Percentiles rank a stretch among this genome's conserved stretches.
phyloP scores from a whole-genome alignment of 345 rosid genomes.

The Psidium guajava region DNA sequence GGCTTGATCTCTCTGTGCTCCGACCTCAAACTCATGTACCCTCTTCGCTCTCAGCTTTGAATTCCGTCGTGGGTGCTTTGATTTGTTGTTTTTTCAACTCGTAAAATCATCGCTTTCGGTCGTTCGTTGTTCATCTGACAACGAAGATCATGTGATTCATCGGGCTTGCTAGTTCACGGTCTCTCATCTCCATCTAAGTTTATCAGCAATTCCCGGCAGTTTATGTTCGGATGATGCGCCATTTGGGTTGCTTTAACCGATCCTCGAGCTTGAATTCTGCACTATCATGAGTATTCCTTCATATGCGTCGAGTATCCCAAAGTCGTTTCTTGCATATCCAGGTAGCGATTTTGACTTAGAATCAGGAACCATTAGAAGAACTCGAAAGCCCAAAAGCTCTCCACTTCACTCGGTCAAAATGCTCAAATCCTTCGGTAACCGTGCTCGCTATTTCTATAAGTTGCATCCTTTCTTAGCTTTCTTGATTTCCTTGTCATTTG shows the following conservation, averaged over 20 bases:
- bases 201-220: background rate
- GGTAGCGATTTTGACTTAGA: constrained; percentile 76
- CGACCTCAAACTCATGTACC: background rate
- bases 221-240: background rate
- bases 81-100: background rate
- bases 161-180: background rate
- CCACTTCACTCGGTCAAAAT: constrained; percentile 30
- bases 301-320: constrained; percentile 39
- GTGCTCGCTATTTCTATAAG: constrained; percentile 48
- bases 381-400: constrained; percentile 42
- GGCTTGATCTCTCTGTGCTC: background rate
- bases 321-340: constrained; percentile 67
- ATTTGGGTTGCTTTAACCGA: background rate
- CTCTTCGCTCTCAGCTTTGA: background rate
- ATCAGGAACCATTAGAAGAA: constrained; percentile 46
- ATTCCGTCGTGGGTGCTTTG: background rate
- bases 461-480: constrained; percentile 50
- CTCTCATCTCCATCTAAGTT: background rate
- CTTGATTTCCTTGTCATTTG: constrained; percentile 47
- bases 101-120: background rate
- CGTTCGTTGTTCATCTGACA: background rate
- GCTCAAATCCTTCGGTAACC: constrained; percentile 43
- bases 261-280: background rate
- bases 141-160: background rate
- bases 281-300: constrained; percentile 55